These are phyloP conservation scores for Luffa acutangula DNA, from an alignment of 306 rosid species.

Conservation along the genomic window DNA sequence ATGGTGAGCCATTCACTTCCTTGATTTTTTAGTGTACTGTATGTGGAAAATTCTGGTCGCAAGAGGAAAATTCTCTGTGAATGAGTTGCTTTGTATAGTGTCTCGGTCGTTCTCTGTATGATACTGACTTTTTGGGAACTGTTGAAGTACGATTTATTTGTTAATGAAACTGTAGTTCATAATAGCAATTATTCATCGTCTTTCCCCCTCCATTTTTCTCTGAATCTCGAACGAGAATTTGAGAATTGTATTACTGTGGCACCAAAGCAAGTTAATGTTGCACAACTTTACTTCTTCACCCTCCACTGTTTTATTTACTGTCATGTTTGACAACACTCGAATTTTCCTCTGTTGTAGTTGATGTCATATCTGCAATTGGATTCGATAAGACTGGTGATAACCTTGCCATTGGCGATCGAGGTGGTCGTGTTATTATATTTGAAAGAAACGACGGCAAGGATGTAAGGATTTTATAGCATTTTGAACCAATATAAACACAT, in stretches of 20 bases:
- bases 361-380: slow-evolving; percentile 36
- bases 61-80: neutral
- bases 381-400: slow-evolving; percentile 58
- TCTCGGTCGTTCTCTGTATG: neutral
- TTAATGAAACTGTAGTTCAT: neutral
- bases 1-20: slow-evolving; percentile 20
- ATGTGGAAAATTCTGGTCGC: neutral
- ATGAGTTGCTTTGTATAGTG: neutral
- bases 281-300: neutral
- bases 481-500: neutral
- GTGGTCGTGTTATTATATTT: slow-evolving; percentile 60
- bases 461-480: slow-evolving; percentile 29
- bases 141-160: neutral
- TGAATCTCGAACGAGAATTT: neutral
- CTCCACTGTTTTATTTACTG: neutral
- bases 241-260: neutral
- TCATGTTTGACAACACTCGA: neutral
- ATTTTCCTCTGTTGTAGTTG: slow-evolving; percentile 26
- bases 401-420: slow-evolving; percentile 67
- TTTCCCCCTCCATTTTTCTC: neutral
- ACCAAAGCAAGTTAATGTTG: neutral
- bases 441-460: slow-evolving; percentile 33
- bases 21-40: neutral
- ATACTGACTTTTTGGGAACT: neutral
- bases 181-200: neutral